A percentile compares a stretch with the other conserved stretches of the same genome.
These are phyloP conservation scores for Pythium guiyangense DNA, from an alignment of 352 stramenopile species.

Conservation along the genomic window DNA sequence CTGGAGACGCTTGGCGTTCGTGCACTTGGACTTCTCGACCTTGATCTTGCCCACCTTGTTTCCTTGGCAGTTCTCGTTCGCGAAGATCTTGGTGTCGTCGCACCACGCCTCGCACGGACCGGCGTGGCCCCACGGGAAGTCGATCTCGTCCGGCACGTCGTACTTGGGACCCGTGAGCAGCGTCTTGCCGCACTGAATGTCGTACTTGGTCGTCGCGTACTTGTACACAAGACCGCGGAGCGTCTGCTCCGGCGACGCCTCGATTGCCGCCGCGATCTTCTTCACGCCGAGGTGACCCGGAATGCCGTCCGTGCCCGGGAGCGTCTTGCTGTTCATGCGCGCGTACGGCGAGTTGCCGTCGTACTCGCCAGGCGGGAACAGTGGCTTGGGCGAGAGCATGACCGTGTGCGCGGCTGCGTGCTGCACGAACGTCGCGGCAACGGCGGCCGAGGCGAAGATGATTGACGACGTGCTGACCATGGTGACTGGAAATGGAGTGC, in stretches of 20 bases:
- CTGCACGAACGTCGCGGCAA: too few species aligned
- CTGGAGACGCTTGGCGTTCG: constrained; percentile 14
- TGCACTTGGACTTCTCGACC: constrained; percentile 11
- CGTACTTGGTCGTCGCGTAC: constrained; percentile 7
- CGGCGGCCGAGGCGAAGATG: constrained; percentile 10
- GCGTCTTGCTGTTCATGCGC: constrained; percentile 11
- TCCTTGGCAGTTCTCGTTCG: constrained; percentile 14
- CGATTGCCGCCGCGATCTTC: constrained; percentile 10
- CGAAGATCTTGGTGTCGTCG: constrained; percentile 17
- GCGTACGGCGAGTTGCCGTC: constrained; percentile 17
- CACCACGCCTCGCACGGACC: constrained; percentile 19
- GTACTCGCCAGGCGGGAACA: constrained; percentile 12
- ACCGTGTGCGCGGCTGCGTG: constrained; percentile 16
- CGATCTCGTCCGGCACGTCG: constrained; percentile 12
- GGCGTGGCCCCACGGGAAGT: constrained; percentile 20
- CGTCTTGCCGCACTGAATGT: constrained; percentile 17
- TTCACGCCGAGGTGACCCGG: constrained; percentile 5
- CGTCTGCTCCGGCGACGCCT: constrained; percentile 1
- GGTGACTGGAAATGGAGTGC: background rate
- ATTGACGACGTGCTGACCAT: constrained; percentile 16
- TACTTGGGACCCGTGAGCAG: constrained; percentile 6
- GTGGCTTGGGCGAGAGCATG: constrained; percentile 10
- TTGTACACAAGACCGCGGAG: constrained; percentile 11
- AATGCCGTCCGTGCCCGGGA: constrained; percentile 8
- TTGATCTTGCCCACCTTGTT: constrained; percentile 22